Evolutionary conservation across 2,329 filamentous ascomycete genomes (phyloP).

Genomic region (Rutstroemia sp.): DNA sequence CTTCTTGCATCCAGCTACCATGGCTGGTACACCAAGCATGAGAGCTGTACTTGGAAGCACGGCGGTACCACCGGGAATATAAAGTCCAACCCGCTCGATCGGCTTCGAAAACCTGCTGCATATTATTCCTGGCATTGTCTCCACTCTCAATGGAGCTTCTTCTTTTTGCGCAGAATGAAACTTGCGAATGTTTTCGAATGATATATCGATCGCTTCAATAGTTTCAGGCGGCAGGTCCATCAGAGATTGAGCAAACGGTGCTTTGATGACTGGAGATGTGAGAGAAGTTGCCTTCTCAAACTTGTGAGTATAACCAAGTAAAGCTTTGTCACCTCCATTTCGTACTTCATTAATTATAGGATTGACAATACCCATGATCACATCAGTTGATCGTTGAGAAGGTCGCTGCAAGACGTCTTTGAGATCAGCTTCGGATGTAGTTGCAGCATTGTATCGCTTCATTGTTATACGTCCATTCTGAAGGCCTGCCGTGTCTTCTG

Average conservation of each 20-base stretch:
- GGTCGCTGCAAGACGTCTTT: conserved; percentile 74
- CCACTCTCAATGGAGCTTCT: conserved; percentile 71
- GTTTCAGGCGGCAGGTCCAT: conserved; percentile 84
- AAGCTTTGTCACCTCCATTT: conserved; percentile 73
- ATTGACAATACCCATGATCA: conserved; percentile 82
- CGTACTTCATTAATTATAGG: conserved; percentile 89
- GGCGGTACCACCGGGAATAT: conserved; percentile 91
- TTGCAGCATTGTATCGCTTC: conserved; percentile 66
- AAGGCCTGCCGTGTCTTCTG: conserved; percentile 42
- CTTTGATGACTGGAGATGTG: conserved; percentile 79
- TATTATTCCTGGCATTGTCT: conserved; percentile 95
- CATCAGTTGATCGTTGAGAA: conserved; percentile 89
- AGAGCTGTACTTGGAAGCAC: conserved; percentile 95
- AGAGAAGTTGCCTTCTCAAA: conserved; percentile 94
- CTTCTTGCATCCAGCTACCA: conserved; percentile 93
- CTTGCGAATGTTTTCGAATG: conserved; percentile 86
- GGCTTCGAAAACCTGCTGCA: conserved; percentile 89
- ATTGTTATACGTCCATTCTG: conserved; percentile 64
- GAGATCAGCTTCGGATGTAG: conserved; percentile 58
- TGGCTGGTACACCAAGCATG: conserved; percentile 95
- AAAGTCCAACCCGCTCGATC: conserved; percentile 93
- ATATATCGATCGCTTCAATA: conserved; percentile 84
- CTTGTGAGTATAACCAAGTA: conserved; percentile 92
- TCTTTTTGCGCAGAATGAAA: conserved; percentile 93
- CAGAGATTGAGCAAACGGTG: conserved; percentile 76